Evolutionary conservation across 2,329 filamentous ascomycete genomes (phyloP).

Genomic region (Xylariaceae sp.): DNA sequence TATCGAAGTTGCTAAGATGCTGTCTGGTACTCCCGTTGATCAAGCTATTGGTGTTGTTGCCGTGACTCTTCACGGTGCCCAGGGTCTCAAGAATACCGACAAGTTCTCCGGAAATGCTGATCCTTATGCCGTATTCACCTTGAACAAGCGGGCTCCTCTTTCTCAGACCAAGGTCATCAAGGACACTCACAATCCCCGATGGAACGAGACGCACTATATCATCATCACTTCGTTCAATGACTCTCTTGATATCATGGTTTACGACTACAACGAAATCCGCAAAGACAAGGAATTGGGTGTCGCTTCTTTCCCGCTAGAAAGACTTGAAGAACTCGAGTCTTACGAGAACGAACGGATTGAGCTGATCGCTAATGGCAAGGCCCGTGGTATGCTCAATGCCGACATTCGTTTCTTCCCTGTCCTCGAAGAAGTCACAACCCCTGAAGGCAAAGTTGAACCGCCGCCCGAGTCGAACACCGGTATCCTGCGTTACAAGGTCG

Average conservation of each 20-base stretch:
- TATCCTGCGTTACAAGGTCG: slow-evolving; percentile 87
- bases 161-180: slow-evolving; percentile 84
- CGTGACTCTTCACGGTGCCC: slow-evolving; percentile 82
- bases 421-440: slow-evolving; percentile 61
- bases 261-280: slow-evolving; percentile 90
- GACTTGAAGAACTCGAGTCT: slow-evolving; percentile 68
- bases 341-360: slow-evolving; percentile 83
- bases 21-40: slow-evolving; percentile 88
- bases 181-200: slow-evolving; percentile 80
- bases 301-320: slow-evolving; percentile 79
- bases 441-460: slow-evolving; percentile 70
- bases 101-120: slow-evolving; percentile 89
- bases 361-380: slow-evolving; percentile 76
- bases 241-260: slow-evolving; percentile 75
- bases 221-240: slow-evolving; percentile 91
- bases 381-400: slow-evolving; percentile 70
- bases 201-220: slow-evolving; percentile 96
- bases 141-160: slow-evolving; percentile 76
- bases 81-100: slow-evolving; percentile 90
- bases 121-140: slow-evolving; percentile 78
- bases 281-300: slow-evolving; percentile 94
- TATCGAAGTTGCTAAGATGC: slow-evolving; percentile 97
- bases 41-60: slow-evolving; percentile 93
- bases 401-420: slow-evolving; percentile 97
- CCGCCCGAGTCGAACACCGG: slow-evolving; percentile 87